Percentiles rank a stretch among this genome's conserved stretches.
phyloP scores from a whole-genome alignment of 148 eudicot genomes.

The Rhododendron ferrugineum region DNA sequence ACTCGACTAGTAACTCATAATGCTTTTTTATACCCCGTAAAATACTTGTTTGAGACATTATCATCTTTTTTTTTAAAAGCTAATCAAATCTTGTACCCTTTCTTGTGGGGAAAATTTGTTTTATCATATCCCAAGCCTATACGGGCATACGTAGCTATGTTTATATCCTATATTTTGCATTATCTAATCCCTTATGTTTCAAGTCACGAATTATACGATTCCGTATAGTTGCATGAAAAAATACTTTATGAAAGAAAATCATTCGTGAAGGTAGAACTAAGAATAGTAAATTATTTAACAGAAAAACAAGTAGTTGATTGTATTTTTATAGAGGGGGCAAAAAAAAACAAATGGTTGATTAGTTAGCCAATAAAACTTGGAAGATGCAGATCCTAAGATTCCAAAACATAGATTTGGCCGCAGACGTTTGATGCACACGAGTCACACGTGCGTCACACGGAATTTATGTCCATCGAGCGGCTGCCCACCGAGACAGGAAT shows the following conservation, averaged over 20 bases:
- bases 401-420: neutral
- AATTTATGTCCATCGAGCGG: neutral
- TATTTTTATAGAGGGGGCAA: neutral
- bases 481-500: no score
- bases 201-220: neutral
- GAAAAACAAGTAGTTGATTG: neutral
- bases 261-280: neutral
- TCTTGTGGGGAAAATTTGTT: neutral
- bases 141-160: no score
- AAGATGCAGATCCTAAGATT: neutral
- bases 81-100: no score
- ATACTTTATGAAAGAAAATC: no score
- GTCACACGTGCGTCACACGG: neutral
- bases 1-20: no score
- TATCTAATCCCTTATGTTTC: neutral
- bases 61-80: no score
- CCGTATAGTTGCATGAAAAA: no score
- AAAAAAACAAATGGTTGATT: neutral
- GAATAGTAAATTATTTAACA: no score
- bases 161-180: no score
- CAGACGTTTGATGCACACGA: neutral
- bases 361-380: neutral
- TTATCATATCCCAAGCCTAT: no score
- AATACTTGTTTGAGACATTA: neutral
- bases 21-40: no score